Evolutionary conservation across 140 eudicot species (phyloP).

Genomic region (Stevia rebaudiana): DNA sequence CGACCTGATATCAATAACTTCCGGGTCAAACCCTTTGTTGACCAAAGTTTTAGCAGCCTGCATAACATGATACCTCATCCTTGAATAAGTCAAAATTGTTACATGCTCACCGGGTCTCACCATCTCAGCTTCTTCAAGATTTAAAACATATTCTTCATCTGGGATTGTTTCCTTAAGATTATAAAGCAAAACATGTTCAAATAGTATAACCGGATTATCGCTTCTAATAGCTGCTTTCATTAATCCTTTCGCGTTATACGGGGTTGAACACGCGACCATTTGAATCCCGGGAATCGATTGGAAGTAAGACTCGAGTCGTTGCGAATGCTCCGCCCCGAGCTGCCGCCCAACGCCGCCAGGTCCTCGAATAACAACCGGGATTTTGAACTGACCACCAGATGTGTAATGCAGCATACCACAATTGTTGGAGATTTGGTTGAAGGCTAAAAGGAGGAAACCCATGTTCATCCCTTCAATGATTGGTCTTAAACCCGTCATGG

Average conservation of each 20-base stretch:
- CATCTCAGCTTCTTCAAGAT: constrained; percentile 88
- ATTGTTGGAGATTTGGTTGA: constrained; percentile 87
- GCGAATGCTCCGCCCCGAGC: constrained; percentile 97
- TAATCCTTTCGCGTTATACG: constrained; percentile 83
- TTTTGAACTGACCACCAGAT: constrained; percentile 87
- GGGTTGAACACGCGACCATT: constrained; percentile 97
- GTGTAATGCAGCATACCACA: constrained; percentile 99
- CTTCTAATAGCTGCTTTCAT: constrained; percentile 96
- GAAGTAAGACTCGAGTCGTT: constrained; percentile 85
- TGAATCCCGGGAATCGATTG: constrained; percentile 92
- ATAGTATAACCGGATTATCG: constrained; percentile 82
- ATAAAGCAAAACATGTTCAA: constrained; percentile 79
- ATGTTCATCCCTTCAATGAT: constrained; percentile 90
- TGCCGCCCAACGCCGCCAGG: constrained; percentile 98
- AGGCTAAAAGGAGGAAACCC: constrained; percentile 88
- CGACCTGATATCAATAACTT: constrained; percentile 81
- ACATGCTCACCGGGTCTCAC: constrained; percentile 88
- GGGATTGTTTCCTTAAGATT: constrained; percentile 82
- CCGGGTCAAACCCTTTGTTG: constrained; percentile 89
- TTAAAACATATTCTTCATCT: constrained; percentile 67
- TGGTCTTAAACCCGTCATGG: constrained; percentile 89
- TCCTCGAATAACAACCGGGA: constrained; percentile 88
- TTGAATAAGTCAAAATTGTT: constrained; percentile 69
- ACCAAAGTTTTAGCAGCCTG: constrained; percentile 88
- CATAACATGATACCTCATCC: constrained; percentile 92